Base-by-base conservation (phyloP, 106 monocot genomes). In the Platanthera guangdongensis region DNA sequence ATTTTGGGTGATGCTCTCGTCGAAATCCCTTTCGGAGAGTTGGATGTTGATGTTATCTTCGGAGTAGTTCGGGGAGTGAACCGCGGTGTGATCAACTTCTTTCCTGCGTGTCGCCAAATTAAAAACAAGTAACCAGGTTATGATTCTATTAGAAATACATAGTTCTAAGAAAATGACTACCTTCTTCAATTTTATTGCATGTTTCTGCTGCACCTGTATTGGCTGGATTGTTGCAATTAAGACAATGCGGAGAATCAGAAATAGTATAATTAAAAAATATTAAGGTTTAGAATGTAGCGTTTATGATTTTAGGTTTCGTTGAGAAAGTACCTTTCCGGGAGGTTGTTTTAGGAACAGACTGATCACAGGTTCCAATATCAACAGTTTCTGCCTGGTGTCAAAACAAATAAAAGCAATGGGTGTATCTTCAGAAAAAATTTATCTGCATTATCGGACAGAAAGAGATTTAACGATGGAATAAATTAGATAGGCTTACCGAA, bases 11-110 rank as follows among this genome's bases (percentile, higher is more conserved):
- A 71, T 78, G 73, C 83, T 21, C 54, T 69, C 65, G 80, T 77
- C 69, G 90, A 92, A 57, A 60, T 70, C 55, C 76, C 80, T 87
- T 69, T 81, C 48, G 90, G 94, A 62, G 93, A 86, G 51, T 32
- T 75, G 21, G 68, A 74, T 48, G 75, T 83, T 13, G 90, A 87
- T 57, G 77, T 76, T n/a, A 81, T 18, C 68, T 79, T 84, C 68
- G 92, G 86, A 49, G 87, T 87, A 21, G 83, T 74, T 45, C 51
- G 70, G 39, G 86, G 90, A 16, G 87, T 88, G 30, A 85, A 75
- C 13, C 76, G 60, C 74, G 90, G 82, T 62, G 81, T 81, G 72
- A 80, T 84, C 73, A 78, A 86, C 47, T 87, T 81, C 32, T 88
- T 76, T 16, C 76, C 74, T 60, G 75, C 50, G 68, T 49, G 5